phyloP scores from a whole-genome alignment of 2,329 filamentous ascomycete genomes.

The Cyclaneusma minus region DNA sequence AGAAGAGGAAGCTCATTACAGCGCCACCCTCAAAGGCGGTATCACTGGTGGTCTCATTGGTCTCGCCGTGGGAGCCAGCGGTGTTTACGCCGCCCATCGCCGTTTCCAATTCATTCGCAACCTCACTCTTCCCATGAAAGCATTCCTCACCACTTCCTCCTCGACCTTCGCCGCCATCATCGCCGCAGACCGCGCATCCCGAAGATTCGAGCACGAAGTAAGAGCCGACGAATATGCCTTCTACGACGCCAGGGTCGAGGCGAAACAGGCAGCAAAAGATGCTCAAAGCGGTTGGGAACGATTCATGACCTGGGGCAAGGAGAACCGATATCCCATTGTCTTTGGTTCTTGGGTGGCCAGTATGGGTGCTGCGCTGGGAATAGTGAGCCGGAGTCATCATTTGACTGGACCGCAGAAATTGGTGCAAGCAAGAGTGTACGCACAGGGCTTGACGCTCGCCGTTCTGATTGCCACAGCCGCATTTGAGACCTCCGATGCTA shows the following conservation, averaged over 20 bases:
- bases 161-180: slow-evolving; percentile 82
- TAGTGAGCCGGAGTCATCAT: slow-evolving; percentile 49
- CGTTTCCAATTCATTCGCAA: slow-evolving; percentile 65
- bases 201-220: slow-evolving; percentile 52
- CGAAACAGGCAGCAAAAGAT: too few relatives aligned
- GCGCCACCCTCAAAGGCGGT: slow-evolving; percentile 65
- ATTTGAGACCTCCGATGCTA: slow-evolving; percentile 60
- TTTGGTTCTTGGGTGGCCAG: slow-evolving; percentile 49
- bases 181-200: slow-evolving; percentile 61
- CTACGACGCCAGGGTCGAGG: too few relatives aligned
- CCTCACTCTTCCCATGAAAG: slow-evolving; percentile 77
- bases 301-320: slow-evolving; percentile 57
- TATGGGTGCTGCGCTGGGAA: slow-evolving; percentile 44
- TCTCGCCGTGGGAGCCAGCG: slow-evolving; percentile 47
- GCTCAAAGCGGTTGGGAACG: too few relatives aligned
- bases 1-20: slow-evolving; percentile 79
- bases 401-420: slow-evolving; percentile 51
- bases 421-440: slow-evolving; percentile 63
- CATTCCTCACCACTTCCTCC: slow-evolving; percentile 73
- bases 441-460: slow-evolving; percentile 54
- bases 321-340: slow-evolving; percentile 54
- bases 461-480: slow-evolving; percentile 52
- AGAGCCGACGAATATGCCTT: slow-evolving; percentile 52
- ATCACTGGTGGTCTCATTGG: slow-evolving; percentile 56
- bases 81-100: slow-evolving; percentile 45